Conservation (phyloP, 768 basidiomycete species). For the Mycena pura region DNA sequence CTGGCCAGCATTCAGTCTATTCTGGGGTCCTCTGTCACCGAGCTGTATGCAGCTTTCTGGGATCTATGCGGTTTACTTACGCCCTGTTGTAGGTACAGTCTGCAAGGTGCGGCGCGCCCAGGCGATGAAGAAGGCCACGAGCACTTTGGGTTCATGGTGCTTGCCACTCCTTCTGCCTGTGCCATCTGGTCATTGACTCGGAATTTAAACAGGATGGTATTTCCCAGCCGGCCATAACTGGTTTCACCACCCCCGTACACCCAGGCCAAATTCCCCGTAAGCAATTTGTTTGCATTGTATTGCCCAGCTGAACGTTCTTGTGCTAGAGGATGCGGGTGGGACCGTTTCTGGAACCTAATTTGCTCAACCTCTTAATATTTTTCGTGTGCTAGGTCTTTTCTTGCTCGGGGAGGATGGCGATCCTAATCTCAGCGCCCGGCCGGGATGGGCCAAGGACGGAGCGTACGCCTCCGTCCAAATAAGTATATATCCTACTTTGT, state of each 20-base stretch:
- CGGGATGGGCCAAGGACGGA: conserved; percentile 30
- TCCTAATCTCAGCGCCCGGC: conserved; percentile 8
- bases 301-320: too few species aligned
- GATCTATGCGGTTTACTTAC: neutral
- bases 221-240: conserved; percentile 27
- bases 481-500: neutral
- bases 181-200: neutral
- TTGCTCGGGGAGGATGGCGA: conserved; percentile 36
- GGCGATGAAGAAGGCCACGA: conserved; percentile 34
- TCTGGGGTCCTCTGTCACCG: conserved; percentile 27
- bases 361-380: neutral
- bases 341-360: neutral
- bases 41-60: conserved; percentile 2
- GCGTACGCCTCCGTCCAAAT: conserved; percentile 12
- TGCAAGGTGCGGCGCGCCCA: conserved; percentile 33
- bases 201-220: conserved; percentile 29
- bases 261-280: conserved; percentile 23
- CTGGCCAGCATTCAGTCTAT: conserved; percentile 28
- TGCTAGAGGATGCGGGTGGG: conserved; percentile 8
- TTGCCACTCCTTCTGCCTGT: neutral
- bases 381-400: conserved; percentile 21
- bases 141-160: conserved; percentile 34
- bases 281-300: neutral
- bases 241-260: conserved; percentile 22
- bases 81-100: conserved; percentile 6